These are phyloP conservation scores for Fraxinus excelsior DNA, from an alignment of 257 asterid species.

Conservation along the genomic window DNA sequence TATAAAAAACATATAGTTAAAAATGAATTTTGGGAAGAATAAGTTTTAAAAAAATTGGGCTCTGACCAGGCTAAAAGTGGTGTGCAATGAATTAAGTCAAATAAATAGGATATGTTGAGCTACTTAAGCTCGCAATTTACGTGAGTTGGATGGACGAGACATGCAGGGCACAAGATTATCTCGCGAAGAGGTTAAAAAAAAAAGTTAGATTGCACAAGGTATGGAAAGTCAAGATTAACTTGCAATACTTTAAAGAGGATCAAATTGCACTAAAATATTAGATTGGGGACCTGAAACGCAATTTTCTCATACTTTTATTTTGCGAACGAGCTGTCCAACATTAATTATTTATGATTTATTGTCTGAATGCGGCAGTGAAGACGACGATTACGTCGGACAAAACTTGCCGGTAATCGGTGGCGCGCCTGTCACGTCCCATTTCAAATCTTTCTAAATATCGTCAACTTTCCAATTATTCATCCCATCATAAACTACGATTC, in stretches of 20 bases:
- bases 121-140: background rate
- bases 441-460: background rate
- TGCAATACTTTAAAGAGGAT: background rate
- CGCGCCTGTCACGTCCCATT: background rate
- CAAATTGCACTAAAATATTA: background rate
- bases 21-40: no score
- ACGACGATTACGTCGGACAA: conserved; percentile 3
- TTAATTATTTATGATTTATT: background rate
- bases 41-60: no score
- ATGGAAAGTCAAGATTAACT: background rate
- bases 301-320: background rate
- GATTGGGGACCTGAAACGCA: background rate
- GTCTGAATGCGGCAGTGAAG: background rate
- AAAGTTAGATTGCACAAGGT: no score
- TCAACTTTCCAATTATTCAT: background rate
- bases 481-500: conserved; percentile 15
- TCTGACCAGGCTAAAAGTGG: no score
- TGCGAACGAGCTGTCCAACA: background rate
- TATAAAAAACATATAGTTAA: no score
- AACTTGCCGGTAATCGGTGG: background rate
- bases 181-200: no score
- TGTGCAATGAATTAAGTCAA: no score
- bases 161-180: background rate
- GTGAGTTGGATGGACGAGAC: background rate
- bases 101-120: background rate